phyloP scores from a whole-genome alignment of 1,139 yeast species.

The Scheffersomyces cryptocercus region DNA sequence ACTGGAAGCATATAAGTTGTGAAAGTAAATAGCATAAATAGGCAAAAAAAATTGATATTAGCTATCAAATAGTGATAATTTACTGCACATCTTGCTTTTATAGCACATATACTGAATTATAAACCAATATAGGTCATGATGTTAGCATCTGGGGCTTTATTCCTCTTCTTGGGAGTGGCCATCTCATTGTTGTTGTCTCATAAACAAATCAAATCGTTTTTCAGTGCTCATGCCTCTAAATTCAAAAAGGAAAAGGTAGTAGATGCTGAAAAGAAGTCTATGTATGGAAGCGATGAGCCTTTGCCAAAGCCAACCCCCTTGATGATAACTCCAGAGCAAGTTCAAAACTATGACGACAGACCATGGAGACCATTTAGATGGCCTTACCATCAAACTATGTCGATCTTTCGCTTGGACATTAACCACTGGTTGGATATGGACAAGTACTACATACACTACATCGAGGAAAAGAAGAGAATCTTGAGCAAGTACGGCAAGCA shows the following conservation, averaged over 20 bases:
- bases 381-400: constrained; percentile 83
- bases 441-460: constrained; percentile 66
- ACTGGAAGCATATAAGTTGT: no score
- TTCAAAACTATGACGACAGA: constrained; percentile 64
- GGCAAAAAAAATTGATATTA: no score
- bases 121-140: background rate
- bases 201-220: constrained; percentile 13
- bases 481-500: constrained; percentile 59
- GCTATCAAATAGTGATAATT: no score
- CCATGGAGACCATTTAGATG: constrained; percentile 83
- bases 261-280: constrained; percentile 3
- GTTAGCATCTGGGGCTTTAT: constrained; percentile 8
- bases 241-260: constrained; percentile 1
- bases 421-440: constrained; percentile 84
- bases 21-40: no score
- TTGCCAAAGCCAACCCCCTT: constrained; percentile 53
- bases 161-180: constrained; percentile 13
- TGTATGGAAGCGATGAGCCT: constrained; percentile 15
- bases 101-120: no score
- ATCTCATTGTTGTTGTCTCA: constrained; percentile 15
- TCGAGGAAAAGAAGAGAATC: constrained; percentile 61
- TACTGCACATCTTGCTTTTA: no score
- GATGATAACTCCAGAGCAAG: constrained; percentile 66
- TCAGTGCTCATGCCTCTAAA: constrained; percentile 1
- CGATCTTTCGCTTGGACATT: constrained; percentile 65